A percentile compares a stretch with the other conserved stretches of the same genome.
Evolutionary conservation across 1,139 yeast genomes (phyloP).

Genomic region (Pichia sp.): DNA sequence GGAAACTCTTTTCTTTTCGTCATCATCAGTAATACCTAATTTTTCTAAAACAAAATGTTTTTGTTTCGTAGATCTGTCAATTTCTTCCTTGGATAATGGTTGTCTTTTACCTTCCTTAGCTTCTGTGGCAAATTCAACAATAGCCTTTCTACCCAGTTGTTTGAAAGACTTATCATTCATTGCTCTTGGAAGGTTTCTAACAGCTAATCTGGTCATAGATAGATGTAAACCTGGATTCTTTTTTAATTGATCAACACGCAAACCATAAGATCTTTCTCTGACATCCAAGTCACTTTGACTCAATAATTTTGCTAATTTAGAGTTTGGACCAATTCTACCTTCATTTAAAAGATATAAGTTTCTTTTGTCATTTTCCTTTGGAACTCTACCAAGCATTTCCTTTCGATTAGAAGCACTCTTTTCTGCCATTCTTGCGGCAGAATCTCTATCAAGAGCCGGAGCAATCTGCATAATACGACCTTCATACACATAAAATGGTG

Average conservation of each 20-base stretch:
- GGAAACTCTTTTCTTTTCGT: slow-evolving; percentile 53
- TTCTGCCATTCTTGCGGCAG: slow-evolving; percentile 73
- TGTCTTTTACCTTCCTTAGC: slow-evolving; percentile 72
- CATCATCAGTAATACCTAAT: slow-evolving; percentile 38
- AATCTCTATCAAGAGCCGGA: slow-evolving; percentile 79
- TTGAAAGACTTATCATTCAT: slow-evolving; percentile 84
- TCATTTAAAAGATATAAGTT: slow-evolving; percentile 82
- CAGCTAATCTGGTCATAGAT: slow-evolving; percentile 87
- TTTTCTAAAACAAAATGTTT: slow-evolving; percentile 33
- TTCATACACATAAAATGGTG: slow-evolving; percentile 82
- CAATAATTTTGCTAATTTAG: slow-evolving; percentile 68
- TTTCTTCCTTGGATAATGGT: slow-evolving; percentile 84
- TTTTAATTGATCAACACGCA: slow-evolving; percentile 84
- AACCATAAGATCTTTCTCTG: slow-evolving; percentile 79
- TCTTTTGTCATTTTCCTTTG: slow-evolving; percentile 76
- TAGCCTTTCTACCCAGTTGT: slow-evolving; percentile 89
- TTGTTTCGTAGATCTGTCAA: slow-evolving; percentile 66
- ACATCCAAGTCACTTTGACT: slow-evolving; percentile 73
- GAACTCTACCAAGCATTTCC: slow-evolving; percentile 72
- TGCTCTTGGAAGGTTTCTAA: slow-evolving; percentile 88
- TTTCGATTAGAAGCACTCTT: slow-evolving; percentile 67
- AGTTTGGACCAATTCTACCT: slow-evolving; percentile 80
- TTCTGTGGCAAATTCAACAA: slow-evolving; percentile 92
- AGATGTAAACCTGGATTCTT: slow-evolving; percentile 87
- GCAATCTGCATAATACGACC: slow-evolving; percentile 83